Percentiles rank a stretch among this genome's conserved stretches.
Conservation (phyloP, 164 flowering plant species). For the Berberis vulgaris region DNA sequence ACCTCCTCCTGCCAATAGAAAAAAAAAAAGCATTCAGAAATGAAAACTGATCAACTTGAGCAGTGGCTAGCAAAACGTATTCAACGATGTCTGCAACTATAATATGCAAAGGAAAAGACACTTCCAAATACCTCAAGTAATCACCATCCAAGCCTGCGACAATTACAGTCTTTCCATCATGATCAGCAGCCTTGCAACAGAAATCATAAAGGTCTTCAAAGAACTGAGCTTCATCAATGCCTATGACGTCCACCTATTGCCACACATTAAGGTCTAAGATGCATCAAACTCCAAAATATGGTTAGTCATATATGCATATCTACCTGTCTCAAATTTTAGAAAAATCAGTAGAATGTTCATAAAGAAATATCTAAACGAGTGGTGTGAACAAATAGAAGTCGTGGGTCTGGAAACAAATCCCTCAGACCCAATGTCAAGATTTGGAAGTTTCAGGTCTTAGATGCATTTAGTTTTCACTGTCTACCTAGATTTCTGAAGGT, state of each 20-base stretch:
- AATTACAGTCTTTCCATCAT: slow-evolving; percentile 75
- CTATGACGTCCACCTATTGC: slow-evolving; percentile 85
- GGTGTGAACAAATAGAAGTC: too few relatives aligned
- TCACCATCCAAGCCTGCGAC: slow-evolving; percentile 96
- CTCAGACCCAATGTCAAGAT: too few relatives aligned
- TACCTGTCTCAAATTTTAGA: too few relatives aligned
- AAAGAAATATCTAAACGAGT: too few relatives aligned
- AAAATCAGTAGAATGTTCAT: too few relatives aligned
- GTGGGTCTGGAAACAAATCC: too few relatives aligned
- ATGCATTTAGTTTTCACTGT: too few relatives aligned
- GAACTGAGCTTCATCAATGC: slow-evolving; percentile 95
- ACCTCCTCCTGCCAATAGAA: slow-evolving; percentile 58
- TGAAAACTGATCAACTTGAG: neutral
- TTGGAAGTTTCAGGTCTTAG: too few relatives aligned
- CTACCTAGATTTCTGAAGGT: too few relatives aligned
- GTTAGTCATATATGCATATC: too few relatives aligned
- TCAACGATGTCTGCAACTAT: neutral
- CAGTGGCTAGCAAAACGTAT: too few relatives aligned
- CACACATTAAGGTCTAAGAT: neutral
- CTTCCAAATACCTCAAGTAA: slow-evolving; percentile 54
- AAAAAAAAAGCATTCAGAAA: neutral
- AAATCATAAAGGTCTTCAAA: slow-evolving; percentile 89
- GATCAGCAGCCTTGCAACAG: slow-evolving; percentile 77
- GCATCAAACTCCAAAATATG: neutral
- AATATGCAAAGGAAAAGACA: neutral